A percentile compares a stretch with the other conserved stretches of the same genome.
phyloP scores from a whole-genome alignment of 1,284 basidiomycete species.

The Salmacisia buchloeana region DNA sequence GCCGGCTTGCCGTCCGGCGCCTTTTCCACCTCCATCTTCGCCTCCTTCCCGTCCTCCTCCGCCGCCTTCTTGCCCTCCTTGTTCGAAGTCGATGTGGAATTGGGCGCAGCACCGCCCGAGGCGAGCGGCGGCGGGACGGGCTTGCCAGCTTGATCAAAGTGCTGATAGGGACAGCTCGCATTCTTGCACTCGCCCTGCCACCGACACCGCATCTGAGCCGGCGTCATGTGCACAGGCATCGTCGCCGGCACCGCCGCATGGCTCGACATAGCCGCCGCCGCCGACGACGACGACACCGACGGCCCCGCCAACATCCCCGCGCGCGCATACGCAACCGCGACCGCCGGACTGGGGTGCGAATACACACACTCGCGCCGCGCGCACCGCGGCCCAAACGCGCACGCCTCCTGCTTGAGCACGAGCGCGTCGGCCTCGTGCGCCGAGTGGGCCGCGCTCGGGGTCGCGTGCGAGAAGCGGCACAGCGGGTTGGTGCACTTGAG shows the following conservation, averaged over 20 bases:
- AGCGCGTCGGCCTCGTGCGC: slow-evolving; percentile 31
- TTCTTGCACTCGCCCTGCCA: slow-evolving; percentile 26
- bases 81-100: background rate
- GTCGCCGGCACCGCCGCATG: too few species aligned
- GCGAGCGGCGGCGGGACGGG: slow-evolving; percentile 11
- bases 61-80: background rate
- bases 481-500: slow-evolving; percentile 42
- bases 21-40: background rate
- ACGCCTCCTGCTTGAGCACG: slow-evolving; percentile 37
- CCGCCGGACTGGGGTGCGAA: slow-evolving; percentile 44
- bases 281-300: background rate
- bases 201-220: slow-evolving; percentile 11
- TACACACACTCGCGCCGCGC: slow-evolving; percentile 36
- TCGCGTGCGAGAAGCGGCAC: slow-evolving; percentile 43
- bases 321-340: slow-evolving; percentile 19
- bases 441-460: slow-evolving; percentile 32
- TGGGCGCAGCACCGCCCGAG: background rate
- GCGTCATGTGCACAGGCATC: background rate
- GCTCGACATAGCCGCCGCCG: background rate
- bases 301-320: slow-evolving; percentile 5
- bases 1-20: background rate
- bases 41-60: too few species aligned
- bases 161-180: slow-evolving; percentile 19
- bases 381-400: slow-evolving; percentile 31
- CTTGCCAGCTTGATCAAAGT: slow-evolving; percentile 18